A percentile compares a stretch with the other conserved stretches of the same genome.
phyloP scores from a whole-genome alignment of 2,329 filamentous ascomycete genomes.

The Byssoonygena ceratinophila region DNA sequence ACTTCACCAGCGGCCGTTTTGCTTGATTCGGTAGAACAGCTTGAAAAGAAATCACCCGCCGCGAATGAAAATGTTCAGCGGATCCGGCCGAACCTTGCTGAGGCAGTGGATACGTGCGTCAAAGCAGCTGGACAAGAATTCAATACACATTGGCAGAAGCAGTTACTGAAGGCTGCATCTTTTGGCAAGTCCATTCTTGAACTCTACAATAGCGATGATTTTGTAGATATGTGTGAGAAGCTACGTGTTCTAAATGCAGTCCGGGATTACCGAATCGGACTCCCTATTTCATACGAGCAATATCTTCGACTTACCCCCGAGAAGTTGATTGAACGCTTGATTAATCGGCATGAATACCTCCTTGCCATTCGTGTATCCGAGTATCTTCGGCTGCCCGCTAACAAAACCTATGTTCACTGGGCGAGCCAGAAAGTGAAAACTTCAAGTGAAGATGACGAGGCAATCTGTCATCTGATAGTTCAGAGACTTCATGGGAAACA shows the following conservation, averaged over 20 bases:
- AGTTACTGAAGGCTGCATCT: slow-evolving; percentile 87
- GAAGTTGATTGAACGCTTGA: slow-evolving; percentile 70
- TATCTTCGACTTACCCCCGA: slow-evolving; percentile 85
- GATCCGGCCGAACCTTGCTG: slow-evolving; percentile 74
- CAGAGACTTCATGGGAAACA: slow-evolving; percentile 75
- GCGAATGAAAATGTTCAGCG: slow-evolving; percentile 96
- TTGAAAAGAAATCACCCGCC: slow-evolving; percentile 90
- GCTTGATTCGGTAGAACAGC: slow-evolving; percentile 78
- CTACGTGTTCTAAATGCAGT: slow-evolving; percentile 86
- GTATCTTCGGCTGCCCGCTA: slow-evolving; percentile 74
- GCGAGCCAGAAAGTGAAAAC: slow-evolving; percentile 85
- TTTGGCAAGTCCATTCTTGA: slow-evolving; percentile 97
- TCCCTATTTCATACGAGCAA: slow-evolving; percentile 87
- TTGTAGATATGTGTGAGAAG: slow-evolving; percentile 95
- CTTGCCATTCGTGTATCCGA: slow-evolving; percentile 79
- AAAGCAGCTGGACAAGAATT: slow-evolving; percentile 90
- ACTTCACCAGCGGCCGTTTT: slow-evolving; percentile 85
- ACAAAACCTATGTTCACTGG: slow-evolving; percentile 93
- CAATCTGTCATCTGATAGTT: slow-evolving; percentile 76
- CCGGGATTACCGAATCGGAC: slow-evolving; percentile 78
- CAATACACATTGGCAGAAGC: slow-evolving; percentile 83
- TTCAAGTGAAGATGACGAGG: slow-evolving; percentile 75
- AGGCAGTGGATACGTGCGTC: slow-evolving; percentile 88
- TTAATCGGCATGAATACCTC: slow-evolving; percentile 83
- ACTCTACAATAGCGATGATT: slow-evolving; percentile 95